Conservation (phyloP, 345 rosid species). For the Carallia pectinifolia region DNA sequence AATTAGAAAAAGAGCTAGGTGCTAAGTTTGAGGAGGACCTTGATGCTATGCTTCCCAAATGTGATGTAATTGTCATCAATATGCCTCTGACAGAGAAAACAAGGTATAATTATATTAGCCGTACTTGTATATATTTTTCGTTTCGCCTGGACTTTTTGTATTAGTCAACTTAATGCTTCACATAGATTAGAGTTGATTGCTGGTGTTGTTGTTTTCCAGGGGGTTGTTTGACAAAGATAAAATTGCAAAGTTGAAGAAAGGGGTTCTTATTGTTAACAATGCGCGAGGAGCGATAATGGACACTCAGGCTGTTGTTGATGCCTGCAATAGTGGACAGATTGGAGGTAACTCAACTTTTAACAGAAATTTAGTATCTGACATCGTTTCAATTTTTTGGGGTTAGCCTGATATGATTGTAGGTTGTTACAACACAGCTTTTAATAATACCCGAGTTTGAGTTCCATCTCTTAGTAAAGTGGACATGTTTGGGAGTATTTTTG, state of each 20-base stretch:
- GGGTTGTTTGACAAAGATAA: conserved; percentile 75
- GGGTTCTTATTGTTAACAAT: conserved; percentile 83
- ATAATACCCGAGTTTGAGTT: background rate
- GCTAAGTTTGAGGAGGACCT: conserved; percentile 81
- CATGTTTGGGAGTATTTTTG: background rate
- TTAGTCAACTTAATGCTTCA: background rate
- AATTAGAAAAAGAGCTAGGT: conserved; percentile 63
- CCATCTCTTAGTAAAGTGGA: background rate
- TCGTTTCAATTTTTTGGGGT: background rate
- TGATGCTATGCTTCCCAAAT: conserved; percentile 76
- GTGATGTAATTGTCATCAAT: conserved; percentile 83
- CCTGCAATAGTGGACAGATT: conserved; percentile 75
- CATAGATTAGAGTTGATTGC: background rate
- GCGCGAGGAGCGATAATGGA: conserved; percentile 98
- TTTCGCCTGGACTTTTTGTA: too few species aligned
- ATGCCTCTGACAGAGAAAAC: conserved; percentile 89
- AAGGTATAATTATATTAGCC: conserved; percentile 30
- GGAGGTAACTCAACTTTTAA: conserved; percentile 42
- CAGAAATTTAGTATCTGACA: background rate
- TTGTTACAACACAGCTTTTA: background rate
- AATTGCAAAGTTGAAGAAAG: conserved; percentile 85
- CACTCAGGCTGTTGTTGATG: conserved; percentile 83
- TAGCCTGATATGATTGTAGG: too few species aligned
- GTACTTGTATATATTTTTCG: too few species aligned
- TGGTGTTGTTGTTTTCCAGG: conserved; percentile 29